These are phyloP conservation scores for Agaricus blazei DNA, from an alignment of 768 basidiomycete species.

Conservation along the genomic window DNA sequence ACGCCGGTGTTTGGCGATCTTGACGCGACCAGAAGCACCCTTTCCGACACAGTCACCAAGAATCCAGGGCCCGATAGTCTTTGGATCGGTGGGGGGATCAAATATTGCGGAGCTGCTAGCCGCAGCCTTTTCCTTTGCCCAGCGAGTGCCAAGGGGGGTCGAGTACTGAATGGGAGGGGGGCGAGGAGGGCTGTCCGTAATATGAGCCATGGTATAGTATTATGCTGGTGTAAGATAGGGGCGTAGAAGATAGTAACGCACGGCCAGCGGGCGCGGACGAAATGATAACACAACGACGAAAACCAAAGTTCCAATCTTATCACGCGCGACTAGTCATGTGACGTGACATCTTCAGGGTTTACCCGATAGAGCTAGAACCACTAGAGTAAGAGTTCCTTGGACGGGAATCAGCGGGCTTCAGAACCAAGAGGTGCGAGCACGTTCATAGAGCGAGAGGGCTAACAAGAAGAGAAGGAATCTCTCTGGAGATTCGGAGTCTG, in stretches of 20 bases:
- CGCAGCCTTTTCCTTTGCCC: conserved; percentile 84
- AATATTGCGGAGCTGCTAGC: conserved; percentile 69
- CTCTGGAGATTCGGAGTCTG: too few species aligned
- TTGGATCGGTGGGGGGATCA: conserved; percentile 82
- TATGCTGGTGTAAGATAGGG: conserved; percentile 20
- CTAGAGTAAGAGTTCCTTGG: too few species aligned
- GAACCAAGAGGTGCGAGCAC: too few species aligned
- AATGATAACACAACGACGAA: conserved; percentile 1
- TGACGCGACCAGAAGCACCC: conserved; percentile 91
- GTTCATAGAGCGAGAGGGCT: too few species aligned
- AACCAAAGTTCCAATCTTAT: conserved; percentile 14
- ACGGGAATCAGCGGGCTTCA: too few species aligned
- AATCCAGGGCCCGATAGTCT: conserved; percentile 85
- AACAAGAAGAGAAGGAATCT: too few species aligned
- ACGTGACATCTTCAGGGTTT: conserved; percentile 5
- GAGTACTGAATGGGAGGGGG: conserved; percentile 69
- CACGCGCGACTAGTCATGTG: conserved; percentile 7
- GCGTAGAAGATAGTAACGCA: conserved; percentile 26
- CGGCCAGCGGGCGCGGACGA: conserved; percentile 39
- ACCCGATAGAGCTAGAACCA: too few species aligned
- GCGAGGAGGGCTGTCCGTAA: conserved; percentile 54
- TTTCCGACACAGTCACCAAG: conserved; percentile 93
- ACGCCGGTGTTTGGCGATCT: conserved; percentile 80
- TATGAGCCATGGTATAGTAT: conserved; percentile 30
- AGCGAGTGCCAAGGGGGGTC: conserved; percentile 72